Evolutionary conservation across 495 filamentous ascomycete species (phyloP), one percentile per base, ranked within the genome.

Genomic region (Daldinia grandis): DNA sequence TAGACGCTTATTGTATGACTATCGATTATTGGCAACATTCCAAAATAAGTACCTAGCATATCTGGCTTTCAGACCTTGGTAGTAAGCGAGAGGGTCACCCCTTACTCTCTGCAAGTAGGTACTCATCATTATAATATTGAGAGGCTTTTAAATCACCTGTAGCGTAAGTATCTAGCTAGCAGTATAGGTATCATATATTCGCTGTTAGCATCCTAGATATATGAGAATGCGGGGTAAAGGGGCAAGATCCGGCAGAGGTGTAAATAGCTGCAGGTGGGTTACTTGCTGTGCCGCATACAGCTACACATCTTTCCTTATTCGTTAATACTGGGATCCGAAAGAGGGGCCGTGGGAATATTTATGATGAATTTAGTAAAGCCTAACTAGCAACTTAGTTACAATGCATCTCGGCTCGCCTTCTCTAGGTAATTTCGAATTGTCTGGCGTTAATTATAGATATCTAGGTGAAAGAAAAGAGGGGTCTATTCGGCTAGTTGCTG

Each of bases 221-320:
- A 19, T 24, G 8, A 47, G 8, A 60, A 72, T 72, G 69, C 69
- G 69, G 69, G 69, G 69, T 72, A 72, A 51, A 54, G 69, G 64
- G 69, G 69, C 68, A 72, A 51, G 58, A 42, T 54, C 47, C 69
- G 69, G 69, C 58, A 68, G 49, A 60, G 49, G 60, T 42, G 54
- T 61, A 61, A 60, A 56, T 59, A 51, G 21, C 24, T 55, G 58
- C 31, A 49, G 62, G 10, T 44, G 28, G 53, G 24, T n/a, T 14
- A 37, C 37, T 35, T 47, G 35, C 58, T 54, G 53, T 30, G 58
- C 44, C 53, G 61, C 49, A 65, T 64, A 51, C 12, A 51, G 14
- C 3, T 51, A 27, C 35, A 53, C 31, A n/a, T 53, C 35, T 30
- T 28, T 31, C 33, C 33, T 10, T 28, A 7, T 58, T 35, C 19